Percentiles rank a stretch among this genome's conserved stretches.
Evolutionary conservation across 805 yeast genomes (phyloP).

Genomic region (Suhomyces sp.): DNA sequence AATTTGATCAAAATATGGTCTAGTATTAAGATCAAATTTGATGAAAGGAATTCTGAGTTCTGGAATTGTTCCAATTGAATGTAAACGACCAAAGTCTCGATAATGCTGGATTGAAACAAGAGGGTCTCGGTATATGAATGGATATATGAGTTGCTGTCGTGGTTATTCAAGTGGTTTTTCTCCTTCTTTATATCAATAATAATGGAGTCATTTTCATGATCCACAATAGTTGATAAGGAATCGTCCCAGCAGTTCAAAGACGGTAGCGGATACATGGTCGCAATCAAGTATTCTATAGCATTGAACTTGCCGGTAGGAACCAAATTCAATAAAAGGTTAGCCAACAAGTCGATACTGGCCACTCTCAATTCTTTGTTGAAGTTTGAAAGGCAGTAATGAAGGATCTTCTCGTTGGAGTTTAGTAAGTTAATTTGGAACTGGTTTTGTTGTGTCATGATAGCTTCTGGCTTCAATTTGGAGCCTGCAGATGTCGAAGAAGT

Average conservation of each 20-base stretch:
- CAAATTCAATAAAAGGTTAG: slow-evolving; percentile 33
- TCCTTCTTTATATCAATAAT: slow-evolving; percentile 16
- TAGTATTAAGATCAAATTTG: slow-evolving; percentile 23
- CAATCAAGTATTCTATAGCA: slow-evolving; percentile 32
- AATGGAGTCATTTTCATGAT: slow-evolving; percentile 17
- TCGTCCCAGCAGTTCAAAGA: slow-evolving; percentile 28
- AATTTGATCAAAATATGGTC: slow-evolving; percentile 32
- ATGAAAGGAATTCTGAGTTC: slow-evolving; percentile 32
- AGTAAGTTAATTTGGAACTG: slow-evolving; percentile 32
- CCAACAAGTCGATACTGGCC: slow-evolving; percentile 35
- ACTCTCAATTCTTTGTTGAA: slow-evolving; percentile 33
- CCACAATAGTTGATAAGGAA: slow-evolving; percentile 15
- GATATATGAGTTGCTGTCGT: slow-evolving; percentile 28
- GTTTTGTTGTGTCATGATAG: slow-evolving; percentile 39
- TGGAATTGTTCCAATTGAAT: slow-evolving; percentile 41
- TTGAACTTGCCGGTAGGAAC: slow-evolving; percentile 38
- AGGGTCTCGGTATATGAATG: slow-evolving; percentile 16
- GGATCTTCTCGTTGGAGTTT: slow-evolving; percentile 26
- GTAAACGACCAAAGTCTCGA: slow-evolving; percentile 34
- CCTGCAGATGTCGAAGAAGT: slow-evolving; percentile 33
- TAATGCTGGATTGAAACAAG: slow-evolving; percentile 28
- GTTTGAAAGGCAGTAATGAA: slow-evolving; percentile 30
- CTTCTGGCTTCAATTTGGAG: slow-evolving; percentile 41
- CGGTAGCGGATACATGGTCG: slow-evolving; percentile 29
- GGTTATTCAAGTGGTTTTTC: slow-evolving; percentile 18